phyloP scores from a whole-genome alignment of 306 rosid genomes.

The Arachis hypogaea region DNA sequence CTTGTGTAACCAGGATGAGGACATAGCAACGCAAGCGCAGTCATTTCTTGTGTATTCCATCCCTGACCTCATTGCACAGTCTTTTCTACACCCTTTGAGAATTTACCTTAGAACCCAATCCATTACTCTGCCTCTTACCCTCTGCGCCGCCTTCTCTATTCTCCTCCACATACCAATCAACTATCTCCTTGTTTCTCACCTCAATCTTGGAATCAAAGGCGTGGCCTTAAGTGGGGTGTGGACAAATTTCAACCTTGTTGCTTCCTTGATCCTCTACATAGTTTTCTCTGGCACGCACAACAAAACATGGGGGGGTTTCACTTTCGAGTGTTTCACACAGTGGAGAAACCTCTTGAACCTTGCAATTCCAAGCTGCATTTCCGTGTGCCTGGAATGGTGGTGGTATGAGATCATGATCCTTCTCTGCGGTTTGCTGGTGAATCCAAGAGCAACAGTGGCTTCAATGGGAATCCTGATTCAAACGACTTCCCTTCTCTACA shows the following conservation, averaged over 20 bases:
- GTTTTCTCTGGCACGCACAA: constrained; percentile 60
- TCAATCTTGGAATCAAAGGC: constrained; percentile 71
- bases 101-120: constrained; percentile 85
- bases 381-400: constrained; percentile 98
- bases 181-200: constrained; percentile 62
- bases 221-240: constrained; percentile 75
- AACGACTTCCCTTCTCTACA: constrained; percentile 84
- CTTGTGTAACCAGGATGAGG: constrained; percentile 70
- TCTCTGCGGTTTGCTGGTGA: constrained; percentile 68
- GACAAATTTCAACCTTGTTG: constrained; percentile 77
- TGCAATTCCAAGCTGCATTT: constrained; percentile 90
- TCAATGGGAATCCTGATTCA: constrained; percentile 95
- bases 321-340: constrained; percentile 65
- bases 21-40: constrained; percentile 79
- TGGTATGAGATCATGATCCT: constrained; percentile 96
- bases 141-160: constrained; percentile 76
- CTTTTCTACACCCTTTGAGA: constrained; percentile 77
- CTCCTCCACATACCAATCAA: constrained; percentile 82
- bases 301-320: constrained; percentile 78
- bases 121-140: constrained; percentile 84
- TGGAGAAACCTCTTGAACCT: constrained; percentile 69
- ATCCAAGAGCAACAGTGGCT: constrained; percentile 83
- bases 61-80: constrained; percentile 88
- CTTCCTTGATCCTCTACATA: constrained; percentile 66
- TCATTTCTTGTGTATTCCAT: constrained; percentile 71